phyloP scores from a whole-genome alignment of 140 eudicot genomes.

The Ambrosia hybrid region DNA sequence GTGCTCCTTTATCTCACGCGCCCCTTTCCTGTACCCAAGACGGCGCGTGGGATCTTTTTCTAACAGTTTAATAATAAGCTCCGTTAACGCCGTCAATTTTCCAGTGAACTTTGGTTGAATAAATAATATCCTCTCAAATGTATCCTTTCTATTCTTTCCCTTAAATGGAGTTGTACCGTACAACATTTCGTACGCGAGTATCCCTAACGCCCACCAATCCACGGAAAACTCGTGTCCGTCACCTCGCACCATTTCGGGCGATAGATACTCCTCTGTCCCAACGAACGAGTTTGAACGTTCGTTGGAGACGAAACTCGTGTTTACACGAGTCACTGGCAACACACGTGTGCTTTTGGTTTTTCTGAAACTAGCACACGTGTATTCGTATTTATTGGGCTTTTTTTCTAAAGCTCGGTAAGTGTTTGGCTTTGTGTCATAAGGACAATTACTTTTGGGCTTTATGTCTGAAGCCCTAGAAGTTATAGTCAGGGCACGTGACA shows the following conservation, averaged over 20 bases:
- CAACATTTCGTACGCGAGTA: conserved; percentile 66
- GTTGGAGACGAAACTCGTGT: conserved; percentile 19
- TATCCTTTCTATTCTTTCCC: conserved; percentile 69
- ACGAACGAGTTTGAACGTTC: conserved; percentile 74
- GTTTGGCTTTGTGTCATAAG: too few relatives aligned
- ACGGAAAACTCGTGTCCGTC: conserved; percentile 77
- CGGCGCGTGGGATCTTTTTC: conserved; percentile 80
- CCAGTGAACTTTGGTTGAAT: conserved; percentile 64
- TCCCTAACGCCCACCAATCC: conserved; percentile 87
- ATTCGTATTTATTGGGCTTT: neutral
- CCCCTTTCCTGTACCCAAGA: conserved; percentile 66
- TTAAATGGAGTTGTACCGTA: conserved; percentile 72
- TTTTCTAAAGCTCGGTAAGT: neutral
- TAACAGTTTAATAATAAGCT: conserved; percentile 54
- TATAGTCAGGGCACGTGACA: conserved; percentile 45
- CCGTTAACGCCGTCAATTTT: conserved; percentile 51
- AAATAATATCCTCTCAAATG: conserved; percentile 52
- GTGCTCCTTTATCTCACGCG: conserved; percentile 66
- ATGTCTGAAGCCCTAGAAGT: neutral
- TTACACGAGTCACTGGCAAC: conserved; percentile 50
- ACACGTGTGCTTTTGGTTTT: conserved; percentile 74
- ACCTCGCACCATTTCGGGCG: conserved; percentile 70
- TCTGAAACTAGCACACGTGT: conserved; percentile 24
- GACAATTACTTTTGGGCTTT: neutral
- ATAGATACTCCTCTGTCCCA: conserved; percentile 74